phyloP scores from a whole-genome alignment of 495 filamentous ascomycete species.

The Daldinia concentrica region DNA sequence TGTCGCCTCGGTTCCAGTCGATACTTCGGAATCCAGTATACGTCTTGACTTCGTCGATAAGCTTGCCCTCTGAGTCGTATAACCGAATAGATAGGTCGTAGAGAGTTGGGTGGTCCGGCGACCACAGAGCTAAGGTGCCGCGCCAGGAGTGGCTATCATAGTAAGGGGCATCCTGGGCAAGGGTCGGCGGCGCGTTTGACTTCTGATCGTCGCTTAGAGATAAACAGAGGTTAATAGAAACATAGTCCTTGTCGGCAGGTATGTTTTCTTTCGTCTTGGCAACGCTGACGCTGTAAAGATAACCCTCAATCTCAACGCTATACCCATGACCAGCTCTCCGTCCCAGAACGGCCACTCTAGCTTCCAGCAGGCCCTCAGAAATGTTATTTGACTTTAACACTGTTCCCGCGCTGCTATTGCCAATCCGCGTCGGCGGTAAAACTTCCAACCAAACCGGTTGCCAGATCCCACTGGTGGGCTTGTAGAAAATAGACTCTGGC shows the following conservation, averaged over 20 bases:
- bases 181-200: slow-evolving; percentile 31
- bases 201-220: slow-evolving; percentile 51
- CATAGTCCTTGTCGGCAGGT: slow-evolving; percentile 50
- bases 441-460: slow-evolving; percentile 70
- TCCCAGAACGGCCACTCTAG: slow-evolving; percentile 40
- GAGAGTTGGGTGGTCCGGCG: slow-evolving; percentile 62
- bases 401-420: slow-evolving; percentile 46
- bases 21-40: slow-evolving; percentile 69
- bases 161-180: slow-evolving; percentile 31
- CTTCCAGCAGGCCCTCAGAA: slow-evolving; percentile 38
- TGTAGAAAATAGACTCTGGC: slow-evolving; percentile 70
- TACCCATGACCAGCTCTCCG: slow-evolving; percentile 44
- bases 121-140: slow-evolving; percentile 58
- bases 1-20: slow-evolving; percentile 58
- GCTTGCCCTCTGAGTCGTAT: slow-evolving; percentile 46
- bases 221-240: slow-evolving; percentile 58
- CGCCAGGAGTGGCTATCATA: slow-evolving; percentile 41
- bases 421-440: slow-evolving; percentile 54
- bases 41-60: slow-evolving; percentile 61
- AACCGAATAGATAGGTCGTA: slow-evolving; percentile 63
- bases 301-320: slow-evolving; percentile 47
- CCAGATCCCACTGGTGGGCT: slow-evolving; percentile 70
- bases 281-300: slow-evolving; percentile 40
- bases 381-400: slow-evolving; percentile 47
- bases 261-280: slow-evolving; percentile 49